Percentiles rank a stretch among this genome's conserved stretches.
phyloP scores from a whole-genome alignment of 1,284 basidiomycete species.

The Lignosus rhinocerotis region DNA sequence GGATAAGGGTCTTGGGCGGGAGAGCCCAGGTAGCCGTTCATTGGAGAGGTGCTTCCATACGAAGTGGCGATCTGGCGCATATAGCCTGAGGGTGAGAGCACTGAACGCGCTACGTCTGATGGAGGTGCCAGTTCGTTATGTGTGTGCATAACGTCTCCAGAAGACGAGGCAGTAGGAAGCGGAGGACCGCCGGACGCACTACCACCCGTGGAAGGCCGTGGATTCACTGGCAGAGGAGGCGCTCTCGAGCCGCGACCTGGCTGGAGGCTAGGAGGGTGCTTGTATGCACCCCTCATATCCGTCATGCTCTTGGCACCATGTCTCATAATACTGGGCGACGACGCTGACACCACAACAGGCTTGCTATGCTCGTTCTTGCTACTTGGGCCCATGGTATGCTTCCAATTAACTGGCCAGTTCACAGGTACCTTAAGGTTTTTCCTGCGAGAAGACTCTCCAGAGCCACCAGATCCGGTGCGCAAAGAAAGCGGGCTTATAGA shows the following conservation, averaged over 20 bases:
- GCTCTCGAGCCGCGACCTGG: constrained; percentile 31
- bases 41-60: constrained; percentile 15
- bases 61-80: constrained; percentile 49
- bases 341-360: constrained; percentile 18
- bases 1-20: constrained; percentile 18
- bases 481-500: constrained; percentile 11
- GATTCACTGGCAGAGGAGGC: constrained; percentile 21
- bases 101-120: constrained; percentile 13
- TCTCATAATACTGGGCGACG: constrained; percentile 26
- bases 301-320: constrained; percentile 56
- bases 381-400: constrained; percentile 37
- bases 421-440: constrained; percentile 39
- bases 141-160: constrained; percentile 12
- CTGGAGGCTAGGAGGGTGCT: constrained; percentile 38
- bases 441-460: constrained; percentile 22
- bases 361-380: constrained; percentile 23
- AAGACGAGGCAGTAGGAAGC: constrained; percentile 11
- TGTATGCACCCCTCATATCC: constrained; percentile 45
- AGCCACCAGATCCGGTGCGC: constrained; percentile 33
- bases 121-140: constrained; percentile 10
- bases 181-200: constrained; percentile 16
- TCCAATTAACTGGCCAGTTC: constrained; percentile 51
- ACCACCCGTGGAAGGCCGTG: constrained; percentile 28
- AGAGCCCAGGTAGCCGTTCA: constrained; percentile 8
- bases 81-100: constrained; percentile 29